phyloP scores from a whole-genome alignment of 768 basidiomycete genomes.

The Pulveroboletus sp. region DNA sequence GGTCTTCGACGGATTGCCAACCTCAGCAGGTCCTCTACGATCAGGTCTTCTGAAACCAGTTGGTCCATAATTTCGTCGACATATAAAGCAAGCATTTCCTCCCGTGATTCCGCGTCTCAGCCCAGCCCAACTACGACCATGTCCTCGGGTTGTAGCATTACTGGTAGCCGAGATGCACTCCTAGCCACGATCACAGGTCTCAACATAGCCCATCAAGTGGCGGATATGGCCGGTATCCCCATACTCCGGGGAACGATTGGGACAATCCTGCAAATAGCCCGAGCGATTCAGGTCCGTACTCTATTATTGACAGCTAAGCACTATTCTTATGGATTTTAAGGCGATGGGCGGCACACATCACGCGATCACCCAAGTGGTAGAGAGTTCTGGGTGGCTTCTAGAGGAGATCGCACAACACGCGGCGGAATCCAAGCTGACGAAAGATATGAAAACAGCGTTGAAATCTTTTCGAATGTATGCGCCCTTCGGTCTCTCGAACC shows the following conservation, averaged over 20 bases:
- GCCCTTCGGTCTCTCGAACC: no score
- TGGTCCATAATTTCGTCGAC: neutral
- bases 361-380: slow-evolving; percentile 9
- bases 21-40: neutral
- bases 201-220: slow-evolving; percentile 2
- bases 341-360: slow-evolving; percentile 13
- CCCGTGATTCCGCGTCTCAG: neutral
- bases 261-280: slow-evolving; percentile 5
- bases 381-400: slow-evolving; percentile 12
- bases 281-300: slow-evolving; percentile 5
- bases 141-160: slow-evolving; percentile 1
- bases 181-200: slow-evolving; percentile 3
- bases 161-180: neutral
- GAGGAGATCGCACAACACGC: slow-evolving; percentile 5
- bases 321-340: slow-evolving; percentile 1
- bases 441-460: slow-evolving; percentile 3
- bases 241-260: slow-evolving; percentile 8
- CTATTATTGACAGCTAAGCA: neutral
- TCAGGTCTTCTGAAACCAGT: neutral
- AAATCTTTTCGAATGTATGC: slow-evolving; percentile 5
- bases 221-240: slow-evolving; percentile 1
- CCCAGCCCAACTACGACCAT: neutral
- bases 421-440: neutral
- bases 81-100: neutral
- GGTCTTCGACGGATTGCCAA: neutral